Percentiles rank a stretch among this genome's conserved stretches.
These are phyloP conservation scores for Zasmidium citrigriseum DNA, from an alignment of 2,329 filamentous ascomycete species.

Conservation along the genomic window DNA sequence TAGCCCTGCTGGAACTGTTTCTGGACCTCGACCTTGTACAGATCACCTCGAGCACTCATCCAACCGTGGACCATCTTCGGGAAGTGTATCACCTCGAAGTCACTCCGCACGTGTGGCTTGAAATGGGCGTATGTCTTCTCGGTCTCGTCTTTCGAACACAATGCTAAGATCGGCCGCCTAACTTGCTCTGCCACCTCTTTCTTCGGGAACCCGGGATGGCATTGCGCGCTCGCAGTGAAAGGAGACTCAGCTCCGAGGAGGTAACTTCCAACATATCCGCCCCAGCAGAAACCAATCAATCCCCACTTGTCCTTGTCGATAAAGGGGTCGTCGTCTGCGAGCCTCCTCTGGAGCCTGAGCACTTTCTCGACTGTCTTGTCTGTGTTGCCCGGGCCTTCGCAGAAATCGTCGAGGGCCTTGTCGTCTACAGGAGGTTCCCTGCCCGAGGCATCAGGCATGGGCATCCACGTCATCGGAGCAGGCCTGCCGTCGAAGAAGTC, in stretches of 20 bases:
- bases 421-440: constrained; percentile 4
- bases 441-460: constrained; percentile 4
- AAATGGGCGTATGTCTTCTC: constrained; percentile 1
- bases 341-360: neutral
- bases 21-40: constrained; percentile 3
- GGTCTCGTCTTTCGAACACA: constrained; percentile 4
- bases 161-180: neutral
- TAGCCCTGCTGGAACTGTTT: constrained; percentile 3
- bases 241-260: constrained; percentile 1
- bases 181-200: constrained; percentile 4
- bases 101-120: neutral
- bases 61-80: constrained; percentile 2
- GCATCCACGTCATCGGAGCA: constrained; percentile 11
- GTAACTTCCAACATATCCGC: constrained; percentile 10
- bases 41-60: constrained; percentile 5
- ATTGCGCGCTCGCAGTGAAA: constrained; percentile 1
- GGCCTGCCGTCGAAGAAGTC: constrained; percentile 8
- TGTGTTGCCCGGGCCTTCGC: constrained; percentile 8
- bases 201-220: constrained; percentile 5
- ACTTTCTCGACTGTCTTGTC: constrained; percentile 4
- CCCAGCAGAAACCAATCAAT: constrained; percentile 14
- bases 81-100: constrained; percentile 2
- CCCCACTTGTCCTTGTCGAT: constrained; percentile 5
- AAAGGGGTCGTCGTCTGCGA: neutral
- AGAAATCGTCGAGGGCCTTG: constrained; percentile 11